Percentiles rank a stretch among this genome's conserved stretches.
These are phyloP conservation scores for Scopulariopsis brevicaulis DNA, from an alignment of 2,329 filamentous ascomycete species.

Conservation along the genomic window DNA sequence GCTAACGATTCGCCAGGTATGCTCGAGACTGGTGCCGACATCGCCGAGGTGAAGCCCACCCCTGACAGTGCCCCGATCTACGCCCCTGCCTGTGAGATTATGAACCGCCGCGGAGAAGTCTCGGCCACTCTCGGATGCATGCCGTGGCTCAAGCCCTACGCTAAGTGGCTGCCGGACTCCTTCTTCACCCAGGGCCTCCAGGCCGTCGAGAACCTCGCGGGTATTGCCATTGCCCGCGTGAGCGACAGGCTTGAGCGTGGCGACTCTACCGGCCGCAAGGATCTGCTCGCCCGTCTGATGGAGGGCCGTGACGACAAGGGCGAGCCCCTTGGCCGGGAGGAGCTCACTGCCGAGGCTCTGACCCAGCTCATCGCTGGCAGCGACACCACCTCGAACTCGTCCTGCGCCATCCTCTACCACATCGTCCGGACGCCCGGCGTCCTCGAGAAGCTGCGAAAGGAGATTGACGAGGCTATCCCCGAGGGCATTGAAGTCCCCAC, in stretches of 20 bases:
- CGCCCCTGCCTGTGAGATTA: constrained; percentile 72
- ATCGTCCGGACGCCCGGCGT: constrained; percentile 59
- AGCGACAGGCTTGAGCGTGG: constrained; percentile 60
- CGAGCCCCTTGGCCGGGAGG: constrained; percentile 60
- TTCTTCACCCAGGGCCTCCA: constrained; percentile 68
- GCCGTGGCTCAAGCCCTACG: constrained; percentile 66
- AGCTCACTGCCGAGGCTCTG: constrained; percentile 78
- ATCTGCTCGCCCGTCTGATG: constrained; percentile 75
- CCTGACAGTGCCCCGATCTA: constrained; percentile 53
- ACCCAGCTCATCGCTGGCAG: constrained; percentile 78
- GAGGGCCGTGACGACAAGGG: constrained; percentile 76
- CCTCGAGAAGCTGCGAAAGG: constrained; percentile 58
- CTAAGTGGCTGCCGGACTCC: constrained; percentile 67
- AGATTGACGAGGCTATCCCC: constrained; percentile 63
- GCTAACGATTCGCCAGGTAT: not conserved
- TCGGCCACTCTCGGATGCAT: constrained; percentile 67
- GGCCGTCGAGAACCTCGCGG: constrained; percentile 70
- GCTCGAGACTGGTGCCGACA: constrained; percentile 60
- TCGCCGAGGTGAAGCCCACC: constrained; percentile 58
- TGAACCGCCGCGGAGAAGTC: constrained; percentile 82
- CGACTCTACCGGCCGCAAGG: constrained; percentile 55
- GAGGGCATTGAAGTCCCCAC: constrained; percentile 49
- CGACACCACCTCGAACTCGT: constrained; percentile 70
- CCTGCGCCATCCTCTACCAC: constrained; percentile 75
- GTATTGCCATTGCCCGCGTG: constrained; percentile 79